These are phyloP conservation scores for Collybiopsis confluens DNA, from an alignment of 768 basidiomycete species.

Conservation along the genomic window DNA sequence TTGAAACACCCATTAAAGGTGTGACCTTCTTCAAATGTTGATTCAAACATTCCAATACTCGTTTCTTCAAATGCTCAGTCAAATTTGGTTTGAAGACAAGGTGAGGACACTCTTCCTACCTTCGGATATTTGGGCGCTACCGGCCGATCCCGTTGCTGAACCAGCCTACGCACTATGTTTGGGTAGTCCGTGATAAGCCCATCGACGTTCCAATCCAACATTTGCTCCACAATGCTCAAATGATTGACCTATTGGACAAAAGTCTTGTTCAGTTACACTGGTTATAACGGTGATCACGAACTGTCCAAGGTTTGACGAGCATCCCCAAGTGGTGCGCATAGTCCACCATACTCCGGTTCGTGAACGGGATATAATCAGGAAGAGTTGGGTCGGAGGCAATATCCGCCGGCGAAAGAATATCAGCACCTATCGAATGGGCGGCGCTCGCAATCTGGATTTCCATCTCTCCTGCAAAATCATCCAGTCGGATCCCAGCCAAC, in stretches of 20 bases:
- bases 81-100: too few species aligned
- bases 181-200: slow-evolving; percentile 82
- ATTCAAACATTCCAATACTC: slow-evolving; percentile 59
- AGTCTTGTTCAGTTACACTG: not conserved
- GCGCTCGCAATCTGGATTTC: slow-evolving; percentile 64
- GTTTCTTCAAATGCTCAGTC: too few species aligned
- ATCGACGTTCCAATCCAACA: slow-evolving; percentile 60
- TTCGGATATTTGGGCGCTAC: slow-evolving; percentile 59
- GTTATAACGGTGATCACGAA: slow-evolving; percentile 25
- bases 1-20: slow-evolving; percentile 7
- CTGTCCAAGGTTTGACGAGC: slow-evolving; percentile 72
- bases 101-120: too few species aligned
- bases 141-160: slow-evolving; percentile 45
- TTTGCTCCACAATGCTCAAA: slow-evolving; percentile 55
- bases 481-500: slow-evolving; percentile 64
- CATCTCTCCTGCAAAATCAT: slow-evolving; percentile 57
- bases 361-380: slow-evolving; percentile 49
- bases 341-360: slow-evolving; percentile 64
- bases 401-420: slow-evolving; percentile 62
- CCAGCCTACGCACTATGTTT: slow-evolving; percentile 49
- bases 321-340: slow-evolving; percentile 61
- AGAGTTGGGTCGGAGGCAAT: slow-evolving; percentile 40
- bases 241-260: slow-evolving; percentile 48
- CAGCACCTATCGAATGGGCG: slow-evolving; percentile 57
- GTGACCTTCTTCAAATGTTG: slow-evolving; percentile 37